These are phyloP conservation scores for Melanogaster broomeanus DNA, from an alignment of 768 basidiomycete genomes.

Conservation along the genomic window DNA sequence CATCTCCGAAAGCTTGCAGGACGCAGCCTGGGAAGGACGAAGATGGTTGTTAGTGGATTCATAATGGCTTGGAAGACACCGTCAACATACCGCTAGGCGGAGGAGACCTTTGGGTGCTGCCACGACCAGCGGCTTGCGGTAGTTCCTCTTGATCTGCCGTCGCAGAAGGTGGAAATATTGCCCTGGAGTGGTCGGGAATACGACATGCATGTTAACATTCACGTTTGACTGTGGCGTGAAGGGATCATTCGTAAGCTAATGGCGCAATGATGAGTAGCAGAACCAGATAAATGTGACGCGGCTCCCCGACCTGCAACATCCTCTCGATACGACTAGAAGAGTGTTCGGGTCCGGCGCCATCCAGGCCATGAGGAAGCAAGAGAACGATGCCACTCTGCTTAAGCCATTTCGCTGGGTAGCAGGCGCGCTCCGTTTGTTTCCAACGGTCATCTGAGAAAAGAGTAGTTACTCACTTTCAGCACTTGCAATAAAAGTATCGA, in stretches of 20 bases:
- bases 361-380: conserved; percentile 85
- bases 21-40: conserved; percentile 56
- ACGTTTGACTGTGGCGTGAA: conserved; percentile 31
- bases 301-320: conserved; percentile 72
- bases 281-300: background rate
- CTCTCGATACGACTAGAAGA: conserved; percentile 87
- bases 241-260: conserved; percentile 76
- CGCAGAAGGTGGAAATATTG: conserved; percentile 95
- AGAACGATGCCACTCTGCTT: conserved; percentile 88
- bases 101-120: conserved; percentile 85
- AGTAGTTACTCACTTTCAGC: conserved; percentile 63
- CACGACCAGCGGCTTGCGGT: conserved; percentile 83
- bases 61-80: background rate
- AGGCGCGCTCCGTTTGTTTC: background rate
- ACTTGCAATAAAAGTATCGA: conserved; percentile 87
- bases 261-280: background rate
- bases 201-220: conserved; percentile 83
- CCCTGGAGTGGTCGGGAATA: conserved; percentile 85
- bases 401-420: conserved; percentile 81
- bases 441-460: no score
- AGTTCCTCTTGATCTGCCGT: conserved; percentile 82
- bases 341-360: conserved; percentile 93
- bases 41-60: background rate
- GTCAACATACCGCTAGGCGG: conserved; percentile 62
- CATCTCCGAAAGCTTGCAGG: conserved; percentile 67